Evolutionary conservation across 2,329 filamentous ascomycete species (phyloP).

Genomic region (Ophiocordyceps polyrhachis-furcata): DNA sequence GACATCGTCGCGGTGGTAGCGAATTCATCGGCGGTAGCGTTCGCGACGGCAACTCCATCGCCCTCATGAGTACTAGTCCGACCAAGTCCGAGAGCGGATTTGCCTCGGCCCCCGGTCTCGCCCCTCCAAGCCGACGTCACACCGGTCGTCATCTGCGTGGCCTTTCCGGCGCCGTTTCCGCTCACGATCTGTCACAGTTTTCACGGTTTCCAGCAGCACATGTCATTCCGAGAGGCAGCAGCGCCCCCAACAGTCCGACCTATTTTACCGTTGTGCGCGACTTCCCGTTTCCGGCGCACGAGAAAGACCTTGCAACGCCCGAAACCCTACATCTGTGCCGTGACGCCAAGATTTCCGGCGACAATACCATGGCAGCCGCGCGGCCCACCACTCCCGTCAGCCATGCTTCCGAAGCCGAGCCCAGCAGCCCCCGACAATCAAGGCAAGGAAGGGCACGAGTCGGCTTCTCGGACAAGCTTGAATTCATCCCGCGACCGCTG

Average conservation of each 20-base stretch:
- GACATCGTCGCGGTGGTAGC: slow-evolving; percentile 65
- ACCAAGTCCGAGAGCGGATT: slow-evolving; percentile 44
- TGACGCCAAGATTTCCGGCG: neutral
- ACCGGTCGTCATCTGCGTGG: slow-evolving; percentile 50
- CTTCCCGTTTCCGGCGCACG: slow-evolving; percentile 7
- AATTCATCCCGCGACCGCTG: slow-evolving; percentile 66
- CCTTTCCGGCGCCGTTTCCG: slow-evolving; percentile 61
- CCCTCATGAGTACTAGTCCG: slow-evolving; percentile 48
- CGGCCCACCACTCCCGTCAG: neutral
- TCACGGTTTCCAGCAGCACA: slow-evolving; percentile 35
- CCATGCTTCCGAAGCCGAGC: slow-evolving; percentile 2
- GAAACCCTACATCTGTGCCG: slow-evolving; percentile 1
- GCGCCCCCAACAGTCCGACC: slow-evolving; percentile 44
- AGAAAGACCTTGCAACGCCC: slow-evolving; percentile 2
- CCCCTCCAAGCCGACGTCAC: slow-evolving; percentile 42
- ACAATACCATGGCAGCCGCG: neutral
- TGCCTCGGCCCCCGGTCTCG: slow-evolving; percentile 31
- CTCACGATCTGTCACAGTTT: slow-evolving; percentile 61
- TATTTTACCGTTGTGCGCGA: slow-evolving; percentile 16
- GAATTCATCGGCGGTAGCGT: slow-evolving; percentile 69
- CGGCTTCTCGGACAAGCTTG: slow-evolving; percentile 67
- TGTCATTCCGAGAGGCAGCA: slow-evolving; percentile 34
- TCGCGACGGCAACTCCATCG: slow-evolving; percentile 36
- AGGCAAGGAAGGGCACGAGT: slow-evolving; percentile 41
- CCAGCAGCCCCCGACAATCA: slow-evolving; percentile 9